phyloP scores from a whole-genome alignment of 1,284 basidiomycete species.

The Chalciporus sp. region DNA sequence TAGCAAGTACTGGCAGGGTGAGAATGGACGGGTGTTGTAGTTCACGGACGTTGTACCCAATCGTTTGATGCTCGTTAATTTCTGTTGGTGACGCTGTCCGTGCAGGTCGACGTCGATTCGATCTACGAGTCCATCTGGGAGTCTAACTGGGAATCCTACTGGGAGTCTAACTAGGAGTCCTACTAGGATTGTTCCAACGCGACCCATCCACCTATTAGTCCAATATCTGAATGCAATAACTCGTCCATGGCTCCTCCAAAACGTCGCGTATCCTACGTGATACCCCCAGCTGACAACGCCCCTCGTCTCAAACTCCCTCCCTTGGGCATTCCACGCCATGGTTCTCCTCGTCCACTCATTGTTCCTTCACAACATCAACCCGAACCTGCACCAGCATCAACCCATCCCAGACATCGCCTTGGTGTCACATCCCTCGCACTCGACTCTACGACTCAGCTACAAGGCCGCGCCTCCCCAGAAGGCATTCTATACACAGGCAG shows the following conservation, averaged over 20 bases:
- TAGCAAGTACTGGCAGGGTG: no score
- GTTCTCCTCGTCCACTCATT: constrained; percentile 68
- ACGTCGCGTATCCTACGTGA: constrained; percentile 82
- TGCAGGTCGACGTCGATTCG: no score
- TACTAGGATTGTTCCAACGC: no score
- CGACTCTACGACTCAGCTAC: constrained; percentile 79
- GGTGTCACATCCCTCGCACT: constrained; percentile 85
- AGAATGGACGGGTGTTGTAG: no score
- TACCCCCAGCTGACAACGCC: constrained; percentile 69
- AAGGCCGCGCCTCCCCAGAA: constrained; percentile 63
- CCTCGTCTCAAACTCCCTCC: constrained; percentile 76
- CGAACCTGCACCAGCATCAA: constrained; percentile 11
- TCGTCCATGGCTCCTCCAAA: constrained; percentile 41
- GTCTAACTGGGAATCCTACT: no score
- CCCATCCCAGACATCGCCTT: constrained; percentile 82
- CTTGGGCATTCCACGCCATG: constrained; percentile 58
- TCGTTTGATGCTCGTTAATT: no score
- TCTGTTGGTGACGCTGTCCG: no score
- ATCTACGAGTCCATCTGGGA: no score
- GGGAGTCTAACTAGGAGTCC: no score
- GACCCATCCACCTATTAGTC: no score
- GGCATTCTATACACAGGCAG: constrained; percentile 96
- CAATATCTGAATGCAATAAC: constrained; percentile 28
- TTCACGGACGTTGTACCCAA: no score
- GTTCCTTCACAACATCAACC: constrained; percentile 41